Percentiles rank a stretch among this genome's conserved stretches.
Evolutionary conservation across 306 rosid species (phyloP).

Genomic region (Fagus sylvatica): DNA sequence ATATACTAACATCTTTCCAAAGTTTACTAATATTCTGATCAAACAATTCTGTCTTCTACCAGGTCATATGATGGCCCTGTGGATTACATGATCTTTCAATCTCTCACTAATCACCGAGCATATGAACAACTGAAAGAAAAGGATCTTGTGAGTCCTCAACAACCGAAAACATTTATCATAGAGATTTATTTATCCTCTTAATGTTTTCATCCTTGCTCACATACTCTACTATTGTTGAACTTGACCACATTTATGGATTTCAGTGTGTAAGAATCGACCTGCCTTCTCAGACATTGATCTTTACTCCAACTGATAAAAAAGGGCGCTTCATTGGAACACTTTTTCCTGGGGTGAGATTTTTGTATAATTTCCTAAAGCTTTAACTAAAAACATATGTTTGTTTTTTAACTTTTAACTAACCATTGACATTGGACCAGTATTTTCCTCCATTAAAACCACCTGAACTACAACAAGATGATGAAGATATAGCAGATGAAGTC

Average conservation of each 20-base stretch:
- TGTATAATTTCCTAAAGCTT: not conserved
- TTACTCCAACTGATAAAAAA: slow-evolving; percentile 8
- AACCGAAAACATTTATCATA: not conserved
- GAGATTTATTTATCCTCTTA: not conserved
- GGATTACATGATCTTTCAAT: not conserved
- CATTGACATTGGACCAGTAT: not conserved
- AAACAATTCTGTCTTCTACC: not conserved
- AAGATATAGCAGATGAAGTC: not conserved
- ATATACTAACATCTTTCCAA: not conserved
- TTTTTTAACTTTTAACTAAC: not conserved
- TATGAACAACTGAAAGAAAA: not conserved
- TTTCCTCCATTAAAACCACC: not conserved
- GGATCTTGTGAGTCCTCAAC: slow-evolving; percentile 13
- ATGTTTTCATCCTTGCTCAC: not conserved
- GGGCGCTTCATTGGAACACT: slow-evolving; percentile 19
- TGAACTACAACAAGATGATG: not conserved
- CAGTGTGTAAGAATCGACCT: slow-evolving; percentile 27
- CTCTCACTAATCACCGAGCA: not conserved
- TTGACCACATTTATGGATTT: not conserved
- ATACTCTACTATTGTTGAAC: not conserved
- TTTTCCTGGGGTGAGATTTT: slow-evolving; percentile 14
- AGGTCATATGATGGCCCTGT: not conserved
- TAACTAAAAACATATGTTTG: not conserved
- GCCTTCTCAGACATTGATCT: slow-evolving; percentile 2
- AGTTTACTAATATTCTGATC: not conserved